Percentiles rank a stretch among this genome's conserved stretches.
These are phyloP conservation scores for Microsporum ferrugineum DNA, from an alignment of 2,329 filamentous ascomycete species.

Conservation along the genomic window DNA sequence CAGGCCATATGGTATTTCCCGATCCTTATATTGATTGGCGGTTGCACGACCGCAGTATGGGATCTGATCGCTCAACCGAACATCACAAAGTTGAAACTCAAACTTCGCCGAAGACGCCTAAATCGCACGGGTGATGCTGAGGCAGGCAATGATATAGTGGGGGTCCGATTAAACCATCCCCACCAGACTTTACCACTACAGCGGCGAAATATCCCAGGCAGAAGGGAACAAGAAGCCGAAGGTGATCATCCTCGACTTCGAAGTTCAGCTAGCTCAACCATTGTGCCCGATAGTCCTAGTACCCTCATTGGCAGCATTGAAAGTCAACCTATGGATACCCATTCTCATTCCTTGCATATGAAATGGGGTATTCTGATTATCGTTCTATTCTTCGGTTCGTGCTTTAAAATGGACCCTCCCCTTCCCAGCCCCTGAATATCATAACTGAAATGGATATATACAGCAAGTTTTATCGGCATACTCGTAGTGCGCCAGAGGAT, in stretches of 20 bases:
- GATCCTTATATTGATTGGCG: conserved; percentile 47
- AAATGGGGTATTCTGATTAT: conserved; percentile 23
- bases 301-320: neutral
- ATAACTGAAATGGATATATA: neutral
- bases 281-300: neutral
- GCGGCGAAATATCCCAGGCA: conserved; percentile 13
- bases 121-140: conserved; percentile 13
- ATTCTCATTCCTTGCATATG: conserved; percentile 12
- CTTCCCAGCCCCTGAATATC: neutral
- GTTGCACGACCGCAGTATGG: conserved; percentile 43
- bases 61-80: conserved; percentile 45
- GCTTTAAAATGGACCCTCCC: neutral
- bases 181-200: conserved; percentile 4
- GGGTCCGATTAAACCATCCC: conserved; percentile 9
- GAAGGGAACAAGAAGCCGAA: neutral
- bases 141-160: conserved; percentile 6
- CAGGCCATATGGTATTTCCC: conserved; percentile 68
- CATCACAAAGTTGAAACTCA: conserved; percentile 23
- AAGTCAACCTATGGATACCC: conserved; percentile 7
- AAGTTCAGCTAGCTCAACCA: neutral
- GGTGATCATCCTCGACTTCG: neutral
- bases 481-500: conserved; percentile 40
- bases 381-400: conserved; percentile 39
- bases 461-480: conserved; percentile 45
- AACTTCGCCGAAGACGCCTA: conserved; percentile 14